Conservation (phyloP, 495 filamentous ascomycete species). For the Podospora comata region DNA sequence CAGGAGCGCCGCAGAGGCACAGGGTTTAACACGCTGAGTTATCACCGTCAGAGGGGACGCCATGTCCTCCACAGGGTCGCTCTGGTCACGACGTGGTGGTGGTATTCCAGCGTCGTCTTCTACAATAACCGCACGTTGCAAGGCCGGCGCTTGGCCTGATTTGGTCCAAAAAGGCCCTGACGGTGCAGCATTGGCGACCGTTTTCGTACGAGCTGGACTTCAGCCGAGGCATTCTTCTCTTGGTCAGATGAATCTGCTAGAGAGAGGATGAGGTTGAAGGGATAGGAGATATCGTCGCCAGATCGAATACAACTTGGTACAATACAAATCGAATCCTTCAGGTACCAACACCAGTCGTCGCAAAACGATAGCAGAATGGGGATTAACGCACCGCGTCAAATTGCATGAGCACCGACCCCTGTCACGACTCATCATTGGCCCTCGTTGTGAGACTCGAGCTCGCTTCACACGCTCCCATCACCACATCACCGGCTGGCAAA, state of each 20-base stretch:
- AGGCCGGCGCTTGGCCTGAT: conserved; percentile 20
- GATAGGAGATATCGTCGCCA: neutral
- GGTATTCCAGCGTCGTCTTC: conserved; percentile 2
- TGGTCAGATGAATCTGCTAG: neutral
- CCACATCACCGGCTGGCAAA: conserved; percentile 35
- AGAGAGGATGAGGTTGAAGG: neutral
- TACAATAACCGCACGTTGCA: conserved; percentile 4
- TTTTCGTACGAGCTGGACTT: conserved; percentile 6
- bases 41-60: neutral
- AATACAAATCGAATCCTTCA: neutral
- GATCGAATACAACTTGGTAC: neutral
- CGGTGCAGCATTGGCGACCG: conserved; percentile 7
- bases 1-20: conserved; percentile 15
- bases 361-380: conserved; percentile 7
- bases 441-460: conserved; percentile 27
- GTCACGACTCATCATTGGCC: conserved; percentile 38
- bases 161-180: conserved; percentile 3
- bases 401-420: conserved; percentile 42
- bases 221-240: conserved; percentile 15
- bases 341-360: conserved; percentile 8
- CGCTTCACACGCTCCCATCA: conserved; percentile 30
- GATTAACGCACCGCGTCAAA: conserved; percentile 40
- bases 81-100: conserved; percentile 13
- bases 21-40: conserved; percentile 4
- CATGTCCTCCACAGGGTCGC: neutral